Conservation (phyloP, 2,329 filamentous ascomycete genomes). For the Arthrobotrys entomopaga region DNA sequence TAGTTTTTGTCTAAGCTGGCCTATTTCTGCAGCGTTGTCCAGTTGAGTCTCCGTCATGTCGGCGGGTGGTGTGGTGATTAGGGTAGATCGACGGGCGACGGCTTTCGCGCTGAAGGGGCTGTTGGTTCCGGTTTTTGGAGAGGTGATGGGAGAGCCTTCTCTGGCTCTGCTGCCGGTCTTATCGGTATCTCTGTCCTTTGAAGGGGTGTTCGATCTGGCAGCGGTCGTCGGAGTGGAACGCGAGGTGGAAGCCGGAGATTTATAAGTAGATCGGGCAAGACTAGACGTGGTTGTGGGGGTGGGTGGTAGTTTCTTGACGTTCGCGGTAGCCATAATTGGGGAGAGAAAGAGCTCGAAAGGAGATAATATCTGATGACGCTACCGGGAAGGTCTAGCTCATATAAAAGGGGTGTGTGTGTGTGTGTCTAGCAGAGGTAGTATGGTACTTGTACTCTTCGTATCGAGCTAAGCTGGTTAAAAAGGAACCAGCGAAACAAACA, state of each 20-base stretch:
- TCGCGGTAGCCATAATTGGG: conserved; percentile 53
- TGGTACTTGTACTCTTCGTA: conserved; percentile 1
- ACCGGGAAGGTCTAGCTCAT: conserved; percentile 15
- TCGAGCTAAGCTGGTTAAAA: not conserved
- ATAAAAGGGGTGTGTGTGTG: conserved; percentile 2
- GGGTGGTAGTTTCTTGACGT: conserved; percentile 54
- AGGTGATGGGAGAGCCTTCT: conserved; percentile 34
- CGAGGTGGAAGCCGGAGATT: conserved; percentile 42
- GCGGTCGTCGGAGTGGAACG: conserved; percentile 19
- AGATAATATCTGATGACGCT: conserved; percentile 10
- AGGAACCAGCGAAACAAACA: too few species aligned
- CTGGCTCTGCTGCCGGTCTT: conserved; percentile 19
- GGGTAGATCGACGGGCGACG: conserved; percentile 56
- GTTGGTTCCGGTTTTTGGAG: conserved; percentile 52
- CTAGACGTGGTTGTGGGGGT: conserved; percentile 47
- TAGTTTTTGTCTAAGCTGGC: conserved; percentile 57
- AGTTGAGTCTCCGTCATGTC: conserved; percentile 56
- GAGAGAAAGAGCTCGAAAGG: conserved; percentile 10
- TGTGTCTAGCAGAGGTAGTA: not conserved
- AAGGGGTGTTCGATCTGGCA: conserved; percentile 43
- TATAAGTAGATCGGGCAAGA: conserved; percentile 54
- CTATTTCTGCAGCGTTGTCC: conserved; percentile 57
- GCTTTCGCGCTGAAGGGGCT: conserved; percentile 59
- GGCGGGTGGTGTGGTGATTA: conserved; percentile 45
- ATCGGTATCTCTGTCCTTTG: conserved; percentile 44